Base-by-base conservation (phyloP, 345 rosid species). In the Pelargonium nanum region DNA sequence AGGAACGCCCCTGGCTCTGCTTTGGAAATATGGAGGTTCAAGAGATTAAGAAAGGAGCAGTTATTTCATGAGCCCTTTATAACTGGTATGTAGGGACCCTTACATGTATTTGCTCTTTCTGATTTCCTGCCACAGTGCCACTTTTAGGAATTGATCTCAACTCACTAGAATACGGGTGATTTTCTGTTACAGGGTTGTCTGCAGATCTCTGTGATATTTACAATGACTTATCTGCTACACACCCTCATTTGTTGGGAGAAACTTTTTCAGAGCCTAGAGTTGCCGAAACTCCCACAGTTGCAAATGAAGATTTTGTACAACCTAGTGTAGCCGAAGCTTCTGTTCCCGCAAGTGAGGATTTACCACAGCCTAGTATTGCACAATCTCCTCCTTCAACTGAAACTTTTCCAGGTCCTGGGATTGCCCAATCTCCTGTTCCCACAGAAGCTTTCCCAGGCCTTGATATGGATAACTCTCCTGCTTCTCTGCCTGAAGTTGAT, bases 1-100 rank as follows among this genome's bases (percentile, higher is more conserved):
- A 80, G 60, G 69, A 72, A 64, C 10, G 13, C 64, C 44, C 85
- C 85, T 67, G 64, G 70, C 61, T 73, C 83, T 65, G 53, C 69
- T 68, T 60, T 87, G 71, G 79, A 51, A n/a, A 17, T 81, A 24
- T 87, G 97, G 98, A 89, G 72, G 78, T 56, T 68, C 65, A 75
- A 72, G 59, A 84, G 75, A 61, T 65, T 64, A 57, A 72, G 77
- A 74, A 87, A 77, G 67, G 96, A 87, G 54, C 75, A 67, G 44
- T 13, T 71, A 48, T 79, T 89, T 65, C 21, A 59, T 30, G 85
- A 87, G 55, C 83, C 98, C 62, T 67, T 63, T 52, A 0, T 84
- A 44, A 78, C 88, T 55, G 98, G 98, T 85, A 60, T 63, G 22
- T 48, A 53, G n/a, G 12, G 10, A 22, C 44, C 58, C 74, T 55